A percentile compares a stretch with the other conserved stretches of the same genome.
Conservation (phyloP, 176 grass and related monocot species). For the Avena atlantica region DNA sequence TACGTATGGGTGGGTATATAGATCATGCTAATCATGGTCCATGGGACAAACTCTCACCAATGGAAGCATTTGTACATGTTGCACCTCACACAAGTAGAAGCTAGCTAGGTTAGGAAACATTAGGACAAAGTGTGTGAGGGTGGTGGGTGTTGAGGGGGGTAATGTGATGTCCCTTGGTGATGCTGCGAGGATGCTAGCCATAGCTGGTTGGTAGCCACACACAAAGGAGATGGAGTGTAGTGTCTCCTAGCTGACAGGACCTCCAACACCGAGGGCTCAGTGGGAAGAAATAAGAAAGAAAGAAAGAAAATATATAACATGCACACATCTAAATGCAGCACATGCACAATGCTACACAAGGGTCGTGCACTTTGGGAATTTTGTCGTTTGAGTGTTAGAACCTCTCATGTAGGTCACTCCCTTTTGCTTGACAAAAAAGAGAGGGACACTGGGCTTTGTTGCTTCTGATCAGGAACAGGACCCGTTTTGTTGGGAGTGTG, state of each 20-base stretch:
- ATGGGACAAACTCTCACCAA: conserved; percentile 36
- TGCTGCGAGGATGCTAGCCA: conserved; percentile 33
- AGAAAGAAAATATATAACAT: background rate
- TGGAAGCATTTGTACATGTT: conserved; percentile 47
- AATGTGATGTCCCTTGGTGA: conserved; percentile 43
- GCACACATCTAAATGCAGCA: conserved; percentile 21
- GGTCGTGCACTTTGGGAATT: background rate
- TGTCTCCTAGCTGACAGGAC: conserved; percentile 50
- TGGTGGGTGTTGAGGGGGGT: conserved; percentile 31
- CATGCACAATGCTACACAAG: conserved; percentile 43
- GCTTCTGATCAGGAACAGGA: conserved; percentile 28
- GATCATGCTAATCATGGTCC: conserved; percentile 21
- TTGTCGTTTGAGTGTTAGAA: conserved; percentile 8
- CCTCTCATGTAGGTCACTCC: background rate
- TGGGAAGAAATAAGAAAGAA: background rate
- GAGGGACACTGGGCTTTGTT: background rate
- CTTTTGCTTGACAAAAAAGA: conserved; percentile 27
- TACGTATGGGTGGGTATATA: conserved; percentile 9
- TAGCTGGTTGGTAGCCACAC: conserved; percentile 18
- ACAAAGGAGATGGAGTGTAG: conserved; percentile 43
- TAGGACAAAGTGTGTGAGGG: conserved; percentile 46
- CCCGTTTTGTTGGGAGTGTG: conserved; percentile 8
- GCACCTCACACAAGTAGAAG: background rate
- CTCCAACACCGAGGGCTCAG: conserved; percentile 45
- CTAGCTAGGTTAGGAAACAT: conserved; percentile 37